Evolutionary conservation across 164 flowering plant species (phyloP).

Genomic region (Liriodendron chinense): DNA sequence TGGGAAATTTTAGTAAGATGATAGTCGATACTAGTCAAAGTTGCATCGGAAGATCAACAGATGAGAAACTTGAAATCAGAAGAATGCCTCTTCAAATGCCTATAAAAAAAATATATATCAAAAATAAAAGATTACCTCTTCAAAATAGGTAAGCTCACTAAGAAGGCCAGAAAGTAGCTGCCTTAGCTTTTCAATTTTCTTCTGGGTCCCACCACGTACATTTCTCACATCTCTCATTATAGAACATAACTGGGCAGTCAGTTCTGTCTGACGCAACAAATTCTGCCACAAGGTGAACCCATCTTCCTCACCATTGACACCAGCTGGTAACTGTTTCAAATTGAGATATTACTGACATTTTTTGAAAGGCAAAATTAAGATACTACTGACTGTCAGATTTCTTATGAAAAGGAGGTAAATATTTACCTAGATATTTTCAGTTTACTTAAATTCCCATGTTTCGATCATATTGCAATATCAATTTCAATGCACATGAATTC

Average conservation of each 20-base stretch:
- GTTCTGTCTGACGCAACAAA: constrained; percentile 93
- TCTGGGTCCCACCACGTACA: constrained; percentile 94
- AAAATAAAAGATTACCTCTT: constrained; percentile 55
- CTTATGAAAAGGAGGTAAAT: background rate
- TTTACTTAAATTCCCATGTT: background rate
- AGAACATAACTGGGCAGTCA: constrained; percentile 94
- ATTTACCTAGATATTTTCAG: background rate
- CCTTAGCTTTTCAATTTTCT: constrained; percentile 94
- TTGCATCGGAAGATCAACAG: background rate
- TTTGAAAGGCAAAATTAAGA: background rate
- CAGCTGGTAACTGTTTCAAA: constrained; percentile 57
- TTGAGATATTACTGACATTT: background rate
- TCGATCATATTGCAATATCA: background rate
- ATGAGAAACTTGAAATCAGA: background rate
- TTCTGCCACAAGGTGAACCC: constrained; percentile 91
- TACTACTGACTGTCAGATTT: background rate
- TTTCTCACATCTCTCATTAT: constrained; percentile 92
- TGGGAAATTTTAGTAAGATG: background rate
- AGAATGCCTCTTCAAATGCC: constrained; percentile 76
- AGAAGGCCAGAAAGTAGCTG: constrained; percentile 97
- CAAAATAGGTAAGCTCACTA: constrained; percentile 95
- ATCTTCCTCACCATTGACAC: constrained; percentile 72
- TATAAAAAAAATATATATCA: background rate
- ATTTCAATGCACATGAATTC: background rate
- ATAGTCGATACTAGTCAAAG: background rate